Evolutionary conservation across 768 basidiomycete genomes (phyloP), one percentile per base, ranked within the genome.

Genomic region (Boletus sensibilis): DNA sequence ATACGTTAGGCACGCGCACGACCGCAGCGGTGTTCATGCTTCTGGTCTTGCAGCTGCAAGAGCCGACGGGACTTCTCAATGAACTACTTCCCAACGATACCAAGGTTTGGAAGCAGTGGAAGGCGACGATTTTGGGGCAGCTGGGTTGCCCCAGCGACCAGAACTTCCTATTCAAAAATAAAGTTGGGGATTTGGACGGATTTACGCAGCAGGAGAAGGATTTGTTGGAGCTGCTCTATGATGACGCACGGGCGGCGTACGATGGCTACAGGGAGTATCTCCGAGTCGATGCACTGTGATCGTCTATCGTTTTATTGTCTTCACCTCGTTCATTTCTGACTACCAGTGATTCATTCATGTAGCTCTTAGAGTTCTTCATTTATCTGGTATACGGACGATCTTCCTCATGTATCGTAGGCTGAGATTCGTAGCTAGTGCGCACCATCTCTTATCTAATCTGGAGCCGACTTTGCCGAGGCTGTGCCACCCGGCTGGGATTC

Each of bases 81-180:
- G 60, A 58, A 16, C 16, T 61, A 0, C 44, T 68, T 9, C 58
- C 67, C 6, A 66, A 68, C 3, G 57, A 67, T 9, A 67, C 66
- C 5, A 53, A 39, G 12, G 58, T 67, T 3, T 67, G 64, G 67
- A 56, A 7, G 23, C 21, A 27, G 1, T 67, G 66, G 67, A 67
- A 68, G 49, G 44, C 27, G 14, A 55, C 46, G 9, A 53, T 66
- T 4, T 12, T 54, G 42, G 50, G 45, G 29, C 31, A 21, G 12
- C 21, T 64, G n/a, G 48, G 27, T 10, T 34, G 45, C 1, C 43
- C 31, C 23, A 40, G 18, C 5, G 51, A 50, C 1, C 35, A 47
- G n/a, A 21, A 34, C 4, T 49, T 54, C 29, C 16, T 27, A 7
- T 18, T 53, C 14, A 23, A 5, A 12, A n/a, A 16, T 5, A 41